A percentile compares a stretch with the other conserved stretches of the same genome.
These are phyloP conservation scores for Lactarius pseudohatsudake DNA, from an alignment of 768 basidiomycete species.

Conservation along the genomic window DNA sequence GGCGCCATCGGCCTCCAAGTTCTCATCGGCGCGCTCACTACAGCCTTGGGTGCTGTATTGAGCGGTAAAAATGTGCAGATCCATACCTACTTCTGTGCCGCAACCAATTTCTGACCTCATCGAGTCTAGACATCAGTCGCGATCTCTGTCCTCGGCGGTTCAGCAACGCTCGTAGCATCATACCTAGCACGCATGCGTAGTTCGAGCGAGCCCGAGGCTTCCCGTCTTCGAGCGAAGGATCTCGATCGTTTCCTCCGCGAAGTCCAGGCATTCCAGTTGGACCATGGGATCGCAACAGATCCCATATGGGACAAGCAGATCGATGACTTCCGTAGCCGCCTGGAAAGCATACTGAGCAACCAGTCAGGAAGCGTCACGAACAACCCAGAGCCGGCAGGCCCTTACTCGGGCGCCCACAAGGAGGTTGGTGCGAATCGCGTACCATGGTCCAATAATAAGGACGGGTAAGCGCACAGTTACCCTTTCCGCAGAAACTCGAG, in stretches of 20 bases:
- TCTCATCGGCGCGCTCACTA: conserved; percentile 34
- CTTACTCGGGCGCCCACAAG: too few relatives aligned
- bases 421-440: neutral
- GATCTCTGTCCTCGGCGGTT: conserved; percentile 52
- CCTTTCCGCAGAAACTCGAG: too few relatives aligned
- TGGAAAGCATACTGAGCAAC: conserved; percentile 51
- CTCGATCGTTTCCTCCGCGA: conserved; percentile 69
- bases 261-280: conserved; percentile 54
- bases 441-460: neutral
- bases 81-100: too few relatives aligned
- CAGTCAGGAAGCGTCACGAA: conserved; percentile 24
- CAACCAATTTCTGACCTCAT: neutral
- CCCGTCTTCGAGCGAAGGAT: conserved; percentile 53
- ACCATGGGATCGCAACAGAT: conserved; percentile 46
- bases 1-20: conserved; percentile 35
- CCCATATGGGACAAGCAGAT: conserved; percentile 38
- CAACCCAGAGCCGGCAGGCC: neutral
- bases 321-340: conserved; percentile 38
- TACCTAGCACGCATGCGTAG: conserved; percentile 71
- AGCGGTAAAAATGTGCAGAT: conserved; percentile 28
- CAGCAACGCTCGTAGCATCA: conserved; percentile 68
- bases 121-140: conserved; percentile 38
- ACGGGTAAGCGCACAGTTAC: conserved; percentile 1
- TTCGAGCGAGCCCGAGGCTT: conserved; percentile 67
- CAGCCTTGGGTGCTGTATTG: conserved; percentile 32